Percentiles rank a stretch among this genome's conserved stretches.
Conservation (phyloP, 169 alveolate genomes). For the Eimeria maxima region DNA sequence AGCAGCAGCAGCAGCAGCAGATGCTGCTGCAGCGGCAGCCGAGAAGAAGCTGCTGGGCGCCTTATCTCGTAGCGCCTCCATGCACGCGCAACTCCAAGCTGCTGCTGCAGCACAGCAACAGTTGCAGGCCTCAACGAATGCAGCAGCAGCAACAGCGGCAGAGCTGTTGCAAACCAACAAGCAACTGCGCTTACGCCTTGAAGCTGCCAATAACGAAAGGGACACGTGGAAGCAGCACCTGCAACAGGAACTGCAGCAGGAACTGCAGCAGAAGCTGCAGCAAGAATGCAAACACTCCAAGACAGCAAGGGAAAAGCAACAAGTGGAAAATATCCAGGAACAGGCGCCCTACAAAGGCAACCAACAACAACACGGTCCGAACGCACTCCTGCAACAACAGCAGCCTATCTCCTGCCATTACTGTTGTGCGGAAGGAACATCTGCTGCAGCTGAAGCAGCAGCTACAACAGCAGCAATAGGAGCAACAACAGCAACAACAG, state of each 20-base stretch:
- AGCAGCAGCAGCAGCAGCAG: constrained; percentile 69
- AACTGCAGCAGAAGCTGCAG: constrained; percentile 12
- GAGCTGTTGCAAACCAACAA: background rate
- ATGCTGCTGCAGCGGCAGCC: constrained; percentile 50
- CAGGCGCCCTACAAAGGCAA: background rate
- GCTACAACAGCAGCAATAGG: background rate
- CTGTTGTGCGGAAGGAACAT: background rate
- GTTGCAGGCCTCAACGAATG: background rate
- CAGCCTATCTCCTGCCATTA: background rate
- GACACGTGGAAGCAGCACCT: constrained; percentile 63
- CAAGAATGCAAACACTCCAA: background rate
- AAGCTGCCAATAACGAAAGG: background rate
- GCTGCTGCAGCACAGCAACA: constrained; percentile 39
- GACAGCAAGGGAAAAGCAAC: background rate
- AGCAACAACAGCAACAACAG: constrained; percentile 17
- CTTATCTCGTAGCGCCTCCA: background rate
- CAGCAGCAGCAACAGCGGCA: background rate
- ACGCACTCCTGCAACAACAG: background rate
- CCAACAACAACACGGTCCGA: constrained; percentile 28
- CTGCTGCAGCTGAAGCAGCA: background rate
- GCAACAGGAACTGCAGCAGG: constrained; percentile 55
- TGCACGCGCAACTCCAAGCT: constrained; percentile 24
- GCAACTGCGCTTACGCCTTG: constrained; percentile 19
- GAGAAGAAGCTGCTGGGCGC: constrained; percentile 35
- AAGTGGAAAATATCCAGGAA: background rate